Evolutionary conservation across 306 rosid genomes (phyloP), one percentile per base, ranked within the genome.

Genomic region (Prunus armeniaca): DNA sequence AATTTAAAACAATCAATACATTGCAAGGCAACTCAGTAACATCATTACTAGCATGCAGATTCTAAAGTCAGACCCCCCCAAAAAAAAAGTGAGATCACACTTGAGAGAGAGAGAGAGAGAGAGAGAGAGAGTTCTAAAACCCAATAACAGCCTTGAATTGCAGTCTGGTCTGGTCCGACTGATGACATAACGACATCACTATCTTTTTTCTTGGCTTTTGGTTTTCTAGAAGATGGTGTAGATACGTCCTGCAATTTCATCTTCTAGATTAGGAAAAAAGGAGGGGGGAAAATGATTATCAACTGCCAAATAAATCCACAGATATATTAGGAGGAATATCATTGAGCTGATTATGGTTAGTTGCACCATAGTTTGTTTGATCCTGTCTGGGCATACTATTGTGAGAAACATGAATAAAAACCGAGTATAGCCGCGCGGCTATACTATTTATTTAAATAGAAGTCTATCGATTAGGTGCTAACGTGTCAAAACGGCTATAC

Each of bases 141-240:
- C 25, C 25, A 24, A 24, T 24, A 24, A 24, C 25, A 24, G 1
- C 25, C 25, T 24, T 24, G 25, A 24, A 24, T 24, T 83, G 86
- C 96, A 30, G 80, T 69, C 24, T 90, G 66, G 78, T 88, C 90
- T 8, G 84, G 84, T 72, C 55, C 91, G 41, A 80, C 72, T n/a
- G 93, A 81, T 77, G 83, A 58, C 75, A 67, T 24, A 24, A 24
- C 25, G 25, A 24, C 25, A 24, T 24, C 25, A 5, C 82, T 82
- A 56, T 75, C 84, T 83, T 88, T 95, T 86, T 87, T 95, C 90
- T 86, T 92, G 18, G 83, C 84, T 87, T 86, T 95, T 18, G 89
- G 83, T 81, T 92, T 95, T 87, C 88, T 92, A 73, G 97, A 88
- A 83, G 97, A 80, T 66, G 85, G 9, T 12, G 64, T 77, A 30